Percentiles rank a stretch among this genome's conserved stretches.
These are phyloP conservation scores for Coccinonectria pachysandricola DNA, from an alignment of 2,329 filamentous ascomycete genomes.

Conservation along the genomic window DNA sequence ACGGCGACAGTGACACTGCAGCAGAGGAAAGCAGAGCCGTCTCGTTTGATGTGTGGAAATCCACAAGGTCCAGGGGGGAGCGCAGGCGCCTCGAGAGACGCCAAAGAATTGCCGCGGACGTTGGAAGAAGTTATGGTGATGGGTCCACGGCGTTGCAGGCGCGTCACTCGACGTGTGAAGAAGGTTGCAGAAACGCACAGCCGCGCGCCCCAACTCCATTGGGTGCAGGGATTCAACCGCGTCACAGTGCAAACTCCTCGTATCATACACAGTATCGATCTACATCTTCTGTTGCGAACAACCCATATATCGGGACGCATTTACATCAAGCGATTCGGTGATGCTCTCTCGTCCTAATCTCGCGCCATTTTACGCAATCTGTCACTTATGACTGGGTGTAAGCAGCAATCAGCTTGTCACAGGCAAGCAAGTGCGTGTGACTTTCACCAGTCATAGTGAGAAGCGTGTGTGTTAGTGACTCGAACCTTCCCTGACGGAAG, in stretches of 20 bases:
- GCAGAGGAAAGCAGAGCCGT: conserved; percentile 2
- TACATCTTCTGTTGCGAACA: too few relatives aligned
- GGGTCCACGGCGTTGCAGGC: conserved; percentile 7
- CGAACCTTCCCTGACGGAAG: too few relatives aligned
- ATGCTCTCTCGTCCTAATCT: too few relatives aligned
- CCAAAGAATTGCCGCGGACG: conserved; percentile 6
- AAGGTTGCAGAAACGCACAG: conserved; percentile 13
- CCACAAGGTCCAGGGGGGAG: conserved; percentile 3
- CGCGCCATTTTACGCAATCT: too few relatives aligned
- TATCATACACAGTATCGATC: conserved; percentile 7
- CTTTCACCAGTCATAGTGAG: too few relatives aligned
- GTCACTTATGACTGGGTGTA: too few relatives aligned
- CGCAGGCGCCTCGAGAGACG: conserved; percentile 7
- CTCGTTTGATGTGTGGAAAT: conserved; percentile 2
- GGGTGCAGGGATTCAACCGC: conserved; percentile 7
- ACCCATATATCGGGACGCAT: too few relatives aligned
- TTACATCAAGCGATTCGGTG: too few relatives aligned
- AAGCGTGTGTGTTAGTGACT: too few relatives aligned
- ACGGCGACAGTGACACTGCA: conserved; percentile 9
- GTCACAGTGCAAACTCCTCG: conserved; percentile 8
- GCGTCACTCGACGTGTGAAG: conserved; percentile 11
- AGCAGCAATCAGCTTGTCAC: too few relatives aligned
- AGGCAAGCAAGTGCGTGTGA: too few relatives aligned
- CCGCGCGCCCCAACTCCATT: conserved; percentile 15
- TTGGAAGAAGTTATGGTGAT: conserved; percentile 7